Percentiles rank a stretch among this genome's conserved stretches.
Conservation (phyloP, 805 yeast species). For the Kazachstania martiniae region DNA sequence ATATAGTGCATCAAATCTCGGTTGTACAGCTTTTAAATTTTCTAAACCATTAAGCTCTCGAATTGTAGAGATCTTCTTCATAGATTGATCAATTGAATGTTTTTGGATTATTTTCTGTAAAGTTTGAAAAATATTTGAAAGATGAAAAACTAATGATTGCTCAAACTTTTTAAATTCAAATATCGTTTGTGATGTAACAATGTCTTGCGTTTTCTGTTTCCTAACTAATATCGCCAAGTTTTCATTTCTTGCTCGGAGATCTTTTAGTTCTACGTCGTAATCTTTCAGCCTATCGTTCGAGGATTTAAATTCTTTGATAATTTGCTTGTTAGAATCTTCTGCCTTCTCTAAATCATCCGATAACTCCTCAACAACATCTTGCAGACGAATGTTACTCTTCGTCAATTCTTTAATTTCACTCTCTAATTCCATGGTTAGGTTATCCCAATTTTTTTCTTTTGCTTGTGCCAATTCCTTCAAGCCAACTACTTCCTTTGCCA, state of each 20-base stretch:
- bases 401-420: constrained; percentile 6
- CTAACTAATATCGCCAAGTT: too few species aligned
- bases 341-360: constrained; percentile 8
- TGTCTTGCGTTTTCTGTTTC: too few species aligned
- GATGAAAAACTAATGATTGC: constrained; percentile 34
- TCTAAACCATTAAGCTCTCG: constrained; percentile 15
- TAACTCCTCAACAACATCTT: constrained; percentile 9
- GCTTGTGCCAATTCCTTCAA: constrained; percentile 8
- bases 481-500: constrained; percentile 8
- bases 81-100: constrained; percentile 48
- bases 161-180: constrained; percentile 33
- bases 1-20: constrained; percentile 34
- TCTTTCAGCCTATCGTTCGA: background rate
- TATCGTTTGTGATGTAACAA: too few species aligned
- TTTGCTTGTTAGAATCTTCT: background rate
- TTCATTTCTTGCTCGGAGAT: too few species aligned
- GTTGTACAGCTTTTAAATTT: constrained; percentile 21
- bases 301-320: constrained; percentile 1
- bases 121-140: constrained; percentile 39
- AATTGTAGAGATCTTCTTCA: constrained; percentile 35
- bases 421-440: constrained; percentile 17
- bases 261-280: too few species aligned
- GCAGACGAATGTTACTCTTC: background rate
- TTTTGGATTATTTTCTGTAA: constrained; percentile 48
- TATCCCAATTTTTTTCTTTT: constrained; percentile 19